Conservation (phyloP, 2,329 filamentous ascomycete species). For the Cryphonectria radicalis region DNA sequence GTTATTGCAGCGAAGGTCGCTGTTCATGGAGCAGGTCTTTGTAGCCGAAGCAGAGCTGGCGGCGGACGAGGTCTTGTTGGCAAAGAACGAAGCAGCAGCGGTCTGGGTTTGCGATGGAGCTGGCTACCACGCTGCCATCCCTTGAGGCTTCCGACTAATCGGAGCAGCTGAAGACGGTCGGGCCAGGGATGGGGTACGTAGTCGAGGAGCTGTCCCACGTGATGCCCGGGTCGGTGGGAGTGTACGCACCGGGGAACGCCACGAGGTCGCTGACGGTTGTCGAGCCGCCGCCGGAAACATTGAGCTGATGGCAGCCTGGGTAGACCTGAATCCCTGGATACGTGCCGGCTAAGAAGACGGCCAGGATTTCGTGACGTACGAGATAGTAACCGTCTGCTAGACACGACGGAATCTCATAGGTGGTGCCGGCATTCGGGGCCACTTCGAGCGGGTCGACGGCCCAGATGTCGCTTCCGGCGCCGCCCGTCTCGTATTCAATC, state of each 20-base stretch:
- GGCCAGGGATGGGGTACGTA: constrained; percentile 52
- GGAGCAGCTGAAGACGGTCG: constrained; percentile 43
- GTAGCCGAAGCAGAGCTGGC: too few species aligned
- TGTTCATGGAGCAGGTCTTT: too few species aligned
- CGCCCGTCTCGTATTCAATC: constrained; percentile 34
- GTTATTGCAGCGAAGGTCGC: too few species aligned
- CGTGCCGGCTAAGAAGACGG: constrained; percentile 51
- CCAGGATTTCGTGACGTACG: constrained; percentile 62
- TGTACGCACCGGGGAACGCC: constrained; percentile 59
- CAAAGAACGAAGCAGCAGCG: too few species aligned
- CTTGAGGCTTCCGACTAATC: background rate
- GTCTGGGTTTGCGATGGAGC: too few species aligned
- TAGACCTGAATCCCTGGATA: constrained; percentile 63
- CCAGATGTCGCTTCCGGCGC: constrained; percentile 55
- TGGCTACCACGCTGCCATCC: too few species aligned
- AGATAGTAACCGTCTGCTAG: constrained; percentile 59
- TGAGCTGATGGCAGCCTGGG: constrained; percentile 61
- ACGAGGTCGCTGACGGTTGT: constrained; percentile 49
- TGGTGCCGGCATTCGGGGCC: constrained; percentile 46
- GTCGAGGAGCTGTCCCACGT: constrained; percentile 52
- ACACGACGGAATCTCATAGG: constrained; percentile 59
- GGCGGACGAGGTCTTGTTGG: too few species aligned
- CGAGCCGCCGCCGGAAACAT: constrained; percentile 54
- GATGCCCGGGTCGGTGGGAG: constrained; percentile 53
- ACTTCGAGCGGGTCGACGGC: constrained; percentile 49